Evolutionary conservation across 179 eudicot species (phyloP), one percentile per base, ranked within the genome.

Genomic region (Actinidia arguta): DNA sequence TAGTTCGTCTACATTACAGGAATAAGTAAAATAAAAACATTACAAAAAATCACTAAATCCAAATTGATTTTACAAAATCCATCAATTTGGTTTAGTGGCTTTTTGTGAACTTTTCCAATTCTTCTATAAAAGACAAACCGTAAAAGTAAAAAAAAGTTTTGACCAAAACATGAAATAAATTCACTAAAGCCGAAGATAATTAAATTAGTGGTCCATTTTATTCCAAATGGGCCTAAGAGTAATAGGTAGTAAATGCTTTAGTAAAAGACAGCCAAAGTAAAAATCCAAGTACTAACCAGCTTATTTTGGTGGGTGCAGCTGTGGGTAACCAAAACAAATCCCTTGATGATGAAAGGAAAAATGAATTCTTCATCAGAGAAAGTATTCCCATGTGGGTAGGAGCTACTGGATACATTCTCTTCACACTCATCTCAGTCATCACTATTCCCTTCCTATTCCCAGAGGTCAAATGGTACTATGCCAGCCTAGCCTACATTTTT

Each of bases 321-420:
- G 70, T 16, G 36, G 78, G 18, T 44, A 46, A 71, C 25, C 75
- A 89, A 76, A 78, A 75, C 70, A 82, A 87, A 61, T 44, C 87
- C 52, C 71, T 46, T 0, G 83, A 72, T 18, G 86, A 88, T 67
- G 82, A 69, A 10, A 84, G 82, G 71, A 82, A 86, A 81, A 87
- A 92, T 18, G 92, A 91, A 76, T 64, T 87, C 44, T 94, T 93
- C 84, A 71, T 85, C 3, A 86, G 90, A 63, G 96, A 94, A 31
- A 83, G 83, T 79, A 90, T 94, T 80, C 98, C 98, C 27, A 88
- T 88, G 84, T 92, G 93, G 94, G 75, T 94, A 48, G 94, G 87
- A 39, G 91, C 76, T 24, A 48, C 63, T 1, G 96, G 95, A 70
- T 94, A 94, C 91, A 13, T 83, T 4, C 12, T 83, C 69, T 86